Conservation (phyloP, 208 protist species). For the Porcisia hertigi region DNA sequence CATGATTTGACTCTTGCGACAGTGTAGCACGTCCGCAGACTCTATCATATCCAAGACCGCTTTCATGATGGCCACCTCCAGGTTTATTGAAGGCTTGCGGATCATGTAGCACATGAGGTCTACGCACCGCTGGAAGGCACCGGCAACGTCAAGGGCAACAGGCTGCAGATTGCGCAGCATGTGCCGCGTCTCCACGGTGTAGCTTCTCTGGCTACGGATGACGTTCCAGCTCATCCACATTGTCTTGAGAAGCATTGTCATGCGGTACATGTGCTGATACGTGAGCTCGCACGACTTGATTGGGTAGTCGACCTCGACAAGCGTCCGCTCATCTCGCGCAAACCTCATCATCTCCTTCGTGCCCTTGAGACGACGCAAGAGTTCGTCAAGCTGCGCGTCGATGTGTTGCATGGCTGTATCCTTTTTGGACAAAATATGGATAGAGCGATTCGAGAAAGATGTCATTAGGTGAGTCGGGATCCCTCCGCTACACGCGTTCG, state of each 20-base stretch:
- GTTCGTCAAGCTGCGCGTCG: constrained; percentile 43
- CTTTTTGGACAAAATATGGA: constrained; percentile 41
- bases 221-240: constrained; percentile 88
- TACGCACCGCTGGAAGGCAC: constrained; percentile 65
- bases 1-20: constrained; percentile 85
- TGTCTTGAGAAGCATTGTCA: constrained; percentile 75
- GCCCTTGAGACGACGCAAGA: constrained; percentile 56
- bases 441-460: constrained; percentile 50
- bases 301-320: constrained; percentile 77
- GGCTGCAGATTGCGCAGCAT: constrained; percentile 69
- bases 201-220: constrained; percentile 64
- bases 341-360: constrained; percentile 82
- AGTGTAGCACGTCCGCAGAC: constrained; percentile 56
- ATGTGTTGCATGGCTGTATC: constrained; percentile 63
- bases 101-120: constrained; percentile 75
- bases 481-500: background rate
- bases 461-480: background rate
- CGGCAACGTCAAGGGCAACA: constrained; percentile 58
- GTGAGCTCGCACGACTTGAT: constrained; percentile 65
- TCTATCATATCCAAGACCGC: constrained; percentile 70
- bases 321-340: constrained; percentile 68
- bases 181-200: constrained; percentile 48
- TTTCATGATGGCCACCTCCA: constrained; percentile 78
- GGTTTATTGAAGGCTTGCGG: constrained; percentile 53
- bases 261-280: constrained; percentile 75